Conservation (phyloP, 148 eudicot genomes). For the Dianthus caryophyllus region DNA sequence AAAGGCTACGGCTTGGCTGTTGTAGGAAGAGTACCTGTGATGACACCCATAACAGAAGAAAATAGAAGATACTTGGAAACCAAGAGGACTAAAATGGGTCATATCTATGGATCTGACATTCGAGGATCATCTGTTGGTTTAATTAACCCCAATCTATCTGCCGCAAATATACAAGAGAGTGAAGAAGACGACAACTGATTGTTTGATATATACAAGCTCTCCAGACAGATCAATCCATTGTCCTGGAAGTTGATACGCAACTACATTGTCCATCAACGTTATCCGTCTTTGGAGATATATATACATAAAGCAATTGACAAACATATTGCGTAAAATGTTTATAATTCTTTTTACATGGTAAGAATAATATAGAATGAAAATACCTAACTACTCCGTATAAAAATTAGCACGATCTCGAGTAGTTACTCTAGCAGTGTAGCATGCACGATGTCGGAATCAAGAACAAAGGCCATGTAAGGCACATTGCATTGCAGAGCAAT, state of each 20-base stretch:
- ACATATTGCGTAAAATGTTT: no score
- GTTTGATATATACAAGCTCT: neutral
- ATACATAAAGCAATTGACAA: neutral
- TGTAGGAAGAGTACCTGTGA: constrained; percentile 87
- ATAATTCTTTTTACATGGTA: no score
- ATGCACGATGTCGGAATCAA: no score
- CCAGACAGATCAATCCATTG: no score
- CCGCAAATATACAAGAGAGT: constrained; percentile 18
- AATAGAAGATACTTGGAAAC: constrained; percentile 79
- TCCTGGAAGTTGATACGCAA: neutral
- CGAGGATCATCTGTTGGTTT: constrained; percentile 40
- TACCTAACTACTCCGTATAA: no score
- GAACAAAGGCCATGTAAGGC: no score
- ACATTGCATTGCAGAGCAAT: no score
- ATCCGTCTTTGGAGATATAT: neutral
- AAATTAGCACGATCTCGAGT: no score
- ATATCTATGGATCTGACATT: constrained; percentile 75
- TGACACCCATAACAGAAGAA: constrained; percentile 89
- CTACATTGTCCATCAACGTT: neutral
- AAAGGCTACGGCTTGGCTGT: constrained; percentile 94
- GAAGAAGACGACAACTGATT: constrained; percentile 4
- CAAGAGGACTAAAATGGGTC: constrained; percentile 86
- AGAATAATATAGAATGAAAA: no score
- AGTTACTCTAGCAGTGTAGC: no score
- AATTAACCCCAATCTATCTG: constrained; percentile 23